A percentile compares a stretch with the other conserved stretches of the same genome.
Evolutionary conservation across 306 rosid genomes (phyloP).

Genomic region (Calophaca sinica): DNA sequence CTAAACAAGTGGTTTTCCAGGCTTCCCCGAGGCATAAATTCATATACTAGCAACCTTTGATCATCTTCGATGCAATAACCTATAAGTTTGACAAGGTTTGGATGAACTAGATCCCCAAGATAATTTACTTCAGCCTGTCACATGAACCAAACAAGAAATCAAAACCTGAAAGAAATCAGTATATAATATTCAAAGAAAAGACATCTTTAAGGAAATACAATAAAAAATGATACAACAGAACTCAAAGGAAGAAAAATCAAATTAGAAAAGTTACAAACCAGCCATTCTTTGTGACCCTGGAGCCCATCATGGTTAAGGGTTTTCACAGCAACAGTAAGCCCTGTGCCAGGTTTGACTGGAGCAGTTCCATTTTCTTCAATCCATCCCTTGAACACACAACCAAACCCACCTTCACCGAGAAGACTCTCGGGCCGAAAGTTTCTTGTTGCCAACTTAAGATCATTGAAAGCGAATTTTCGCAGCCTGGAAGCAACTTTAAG

Average conservation of each 20-base stretch:
- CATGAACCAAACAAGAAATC: constrained; percentile 40
- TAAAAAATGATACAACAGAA: background rate
- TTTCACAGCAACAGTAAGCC: constrained; percentile 98
- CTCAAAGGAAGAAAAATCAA: background rate
- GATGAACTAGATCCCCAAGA: constrained; percentile 94
- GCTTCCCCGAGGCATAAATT: constrained; percentile 99
- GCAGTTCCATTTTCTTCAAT: constrained; percentile 99
- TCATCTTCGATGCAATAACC: constrained; percentile 98
- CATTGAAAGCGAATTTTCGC: constrained; percentile 82
- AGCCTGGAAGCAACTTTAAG: constrained; percentile 92
- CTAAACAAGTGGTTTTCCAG: constrained; percentile 95
- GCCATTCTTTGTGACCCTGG: constrained; percentile 99
- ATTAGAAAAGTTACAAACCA: constrained; percentile 61
- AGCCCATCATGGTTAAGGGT: constrained; percentile 98
- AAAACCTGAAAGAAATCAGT: constrained; percentile 9
- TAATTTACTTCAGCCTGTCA: constrained; percentile 93
- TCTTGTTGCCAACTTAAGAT: constrained; percentile 94
- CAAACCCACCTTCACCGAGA: constrained; percentile 99
- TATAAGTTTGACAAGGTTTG: constrained; percentile 90
- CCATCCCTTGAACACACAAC: constrained; percentile 99
- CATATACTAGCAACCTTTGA: constrained; percentile 91
- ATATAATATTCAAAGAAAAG: constrained; percentile 17
- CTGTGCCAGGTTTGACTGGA: constrained; percentile 98
- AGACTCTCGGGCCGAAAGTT: constrained; percentile 98
- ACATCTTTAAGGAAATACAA: background rate